phyloP scores from a whole-genome alignment of 257 asterid species.

The Solanum tarijense region DNA sequence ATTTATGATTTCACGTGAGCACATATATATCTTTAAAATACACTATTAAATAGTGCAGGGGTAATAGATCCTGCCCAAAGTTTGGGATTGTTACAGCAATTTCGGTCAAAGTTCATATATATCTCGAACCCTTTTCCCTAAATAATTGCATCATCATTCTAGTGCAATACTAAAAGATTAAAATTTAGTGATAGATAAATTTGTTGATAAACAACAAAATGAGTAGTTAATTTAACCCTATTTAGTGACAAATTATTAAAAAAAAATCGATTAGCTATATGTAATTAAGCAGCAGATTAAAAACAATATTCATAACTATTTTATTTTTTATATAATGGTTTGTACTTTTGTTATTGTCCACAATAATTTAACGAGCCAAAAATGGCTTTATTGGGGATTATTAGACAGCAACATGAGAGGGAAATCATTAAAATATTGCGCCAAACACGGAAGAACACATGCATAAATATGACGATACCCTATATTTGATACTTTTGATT shows the following conservation, averaged over 20 bases:
- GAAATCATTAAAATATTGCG: background rate
- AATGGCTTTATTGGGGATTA: background rate
- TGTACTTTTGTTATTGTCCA: background rate
- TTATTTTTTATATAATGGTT: background rate
- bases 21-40: no score
- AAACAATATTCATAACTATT: background rate
- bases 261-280: background rate
- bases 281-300: no score
- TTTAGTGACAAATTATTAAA: background rate
- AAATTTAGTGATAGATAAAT: background rate
- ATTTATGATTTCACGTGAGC: no score
- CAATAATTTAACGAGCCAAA: background rate
- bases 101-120: no score
- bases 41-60: no score
- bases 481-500: background rate
- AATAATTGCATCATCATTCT: no score
- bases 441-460: background rate
- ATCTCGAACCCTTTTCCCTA: no score
- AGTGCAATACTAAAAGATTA: background rate
- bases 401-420: background rate
- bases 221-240: background rate
- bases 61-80: no score
- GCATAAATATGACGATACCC: background rate
- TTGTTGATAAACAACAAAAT: background rate
- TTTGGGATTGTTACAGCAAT: no score